Evolutionary conservation across 192 early-diverging fungal species (phyloP).

Genomic region (Allomyces macrogynus): DNA sequence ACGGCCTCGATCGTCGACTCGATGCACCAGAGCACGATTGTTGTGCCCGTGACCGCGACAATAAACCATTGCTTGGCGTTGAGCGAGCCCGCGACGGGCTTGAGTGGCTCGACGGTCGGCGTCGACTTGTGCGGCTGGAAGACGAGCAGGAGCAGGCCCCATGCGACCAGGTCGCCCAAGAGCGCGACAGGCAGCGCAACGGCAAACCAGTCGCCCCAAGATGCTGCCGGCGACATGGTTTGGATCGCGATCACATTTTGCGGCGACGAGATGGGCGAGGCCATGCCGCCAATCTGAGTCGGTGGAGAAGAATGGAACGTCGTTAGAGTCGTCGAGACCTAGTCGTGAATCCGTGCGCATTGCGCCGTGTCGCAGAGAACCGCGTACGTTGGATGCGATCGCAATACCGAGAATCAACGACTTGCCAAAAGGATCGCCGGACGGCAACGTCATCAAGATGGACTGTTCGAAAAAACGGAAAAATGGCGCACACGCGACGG

Average conservation of each 20-base stretch:
- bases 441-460: background rate
- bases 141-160: conserved; percentile 57
- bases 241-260: conserved; percentile 92
- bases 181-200: conserved; percentile 72
- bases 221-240: conserved; percentile 69
- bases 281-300: conserved; percentile 58
- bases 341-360: no score
- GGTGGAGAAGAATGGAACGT: no score
- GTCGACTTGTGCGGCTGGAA: conserved; percentile 55
- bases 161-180: conserved; percentile 56
- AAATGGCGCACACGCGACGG: background rate
- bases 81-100: conserved; percentile 15
- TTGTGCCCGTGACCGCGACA: conserved; percentile 40
- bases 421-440: conserved; percentile 48
- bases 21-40: conserved; percentile 79
- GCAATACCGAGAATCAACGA: conserved; percentile 92
- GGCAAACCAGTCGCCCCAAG: conserved; percentile 80
- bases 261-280: conserved; percentile 88
- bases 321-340: no score
- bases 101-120: conserved; percentile 28
- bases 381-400: conserved; percentile 63
- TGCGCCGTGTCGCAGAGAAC: no score
- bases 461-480: background rate
- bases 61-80: conserved; percentile 53
- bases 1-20: conserved; percentile 47